Evolutionary conservation across 768 basidiomycete species (phyloP).

Genomic region (Pulveroboletus sp.): DNA sequence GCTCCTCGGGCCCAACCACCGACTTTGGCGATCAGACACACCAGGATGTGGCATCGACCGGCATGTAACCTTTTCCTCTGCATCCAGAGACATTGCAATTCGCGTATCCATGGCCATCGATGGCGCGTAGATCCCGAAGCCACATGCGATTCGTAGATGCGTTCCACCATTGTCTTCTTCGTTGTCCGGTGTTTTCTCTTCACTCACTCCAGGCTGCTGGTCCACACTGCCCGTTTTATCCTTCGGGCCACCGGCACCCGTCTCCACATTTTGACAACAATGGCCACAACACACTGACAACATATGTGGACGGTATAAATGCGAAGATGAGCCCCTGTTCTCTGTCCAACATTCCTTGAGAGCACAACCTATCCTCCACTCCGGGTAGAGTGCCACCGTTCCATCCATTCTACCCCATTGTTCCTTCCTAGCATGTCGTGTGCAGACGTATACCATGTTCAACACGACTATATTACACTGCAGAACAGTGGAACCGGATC

Average conservation of each 20-base stretch:
- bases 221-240: conserved; percentile 1
- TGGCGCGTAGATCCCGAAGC: not conserved
- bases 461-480: not conserved
- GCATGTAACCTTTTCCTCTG: not conserved
- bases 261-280: conserved; percentile 13
- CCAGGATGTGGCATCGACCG: not conserved
- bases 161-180: conserved; percentile 11
- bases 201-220: too few relatives aligned
- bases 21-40: not conserved
- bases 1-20: not conserved
- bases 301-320: conserved; percentile 9
- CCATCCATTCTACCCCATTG: not conserved
- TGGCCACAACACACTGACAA: not conserved
- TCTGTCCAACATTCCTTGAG: not conserved
- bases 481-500: not conserved
- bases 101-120: not conserved
- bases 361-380: not conserved
- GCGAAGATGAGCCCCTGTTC: not conserved
- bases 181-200: not conserved
- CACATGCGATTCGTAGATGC: not conserved
- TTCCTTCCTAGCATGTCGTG: not conserved
- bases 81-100: not conserved
- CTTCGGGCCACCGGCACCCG: not conserved
- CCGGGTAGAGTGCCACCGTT: conserved; percentile 1
- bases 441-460: not conserved